Conservation (phyloP, 1,139 yeast species). For the Hyphopichia burtonii region DNA sequence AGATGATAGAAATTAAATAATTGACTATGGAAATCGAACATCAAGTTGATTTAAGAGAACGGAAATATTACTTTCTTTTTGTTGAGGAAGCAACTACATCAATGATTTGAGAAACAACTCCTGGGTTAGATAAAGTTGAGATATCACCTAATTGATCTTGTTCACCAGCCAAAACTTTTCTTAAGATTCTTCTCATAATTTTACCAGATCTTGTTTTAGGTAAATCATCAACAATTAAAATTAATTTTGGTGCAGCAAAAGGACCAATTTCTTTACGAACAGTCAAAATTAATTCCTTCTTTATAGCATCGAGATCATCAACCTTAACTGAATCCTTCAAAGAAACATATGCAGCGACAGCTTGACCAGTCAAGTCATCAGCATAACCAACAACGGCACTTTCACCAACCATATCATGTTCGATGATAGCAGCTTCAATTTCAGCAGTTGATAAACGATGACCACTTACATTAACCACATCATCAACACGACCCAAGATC, state of each 20-base stretch:
- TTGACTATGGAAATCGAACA: too few relatives aligned
- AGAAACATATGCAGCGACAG: constrained; percentile 78
- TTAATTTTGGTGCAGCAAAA: constrained; percentile 77
- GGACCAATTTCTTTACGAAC: constrained; percentile 83
- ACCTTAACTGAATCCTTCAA: constrained; percentile 47
- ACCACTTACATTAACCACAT: constrained; percentile 79
- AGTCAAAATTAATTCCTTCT: constrained; percentile 67
- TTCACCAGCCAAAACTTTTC: constrained; percentile 77
- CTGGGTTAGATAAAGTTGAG: constrained; percentile 75
- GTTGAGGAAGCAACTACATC: constrained; percentile 14
- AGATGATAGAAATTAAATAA: too few relatives aligned
- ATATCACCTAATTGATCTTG: constrained; percentile 78
- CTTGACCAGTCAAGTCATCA: constrained; percentile 80
- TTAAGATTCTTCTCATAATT: constrained; percentile 79
- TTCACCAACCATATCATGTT: constrained; percentile 68
- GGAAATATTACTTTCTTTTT: neutral
- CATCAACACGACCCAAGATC: constrained; percentile 82
- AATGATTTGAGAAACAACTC: constrained; percentile 64
- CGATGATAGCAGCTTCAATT: constrained; percentile 76
- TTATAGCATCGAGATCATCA: constrained; percentile 53
- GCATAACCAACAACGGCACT: constrained; percentile 81
- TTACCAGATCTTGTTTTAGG: constrained; percentile 86
- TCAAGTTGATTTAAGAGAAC: too few relatives aligned
- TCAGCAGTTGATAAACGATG: constrained; percentile 81
- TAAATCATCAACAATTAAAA: constrained; percentile 69